phyloP scores from a whole-genome alignment of 1,139 yeast species.

The Candida sp. region DNA sequence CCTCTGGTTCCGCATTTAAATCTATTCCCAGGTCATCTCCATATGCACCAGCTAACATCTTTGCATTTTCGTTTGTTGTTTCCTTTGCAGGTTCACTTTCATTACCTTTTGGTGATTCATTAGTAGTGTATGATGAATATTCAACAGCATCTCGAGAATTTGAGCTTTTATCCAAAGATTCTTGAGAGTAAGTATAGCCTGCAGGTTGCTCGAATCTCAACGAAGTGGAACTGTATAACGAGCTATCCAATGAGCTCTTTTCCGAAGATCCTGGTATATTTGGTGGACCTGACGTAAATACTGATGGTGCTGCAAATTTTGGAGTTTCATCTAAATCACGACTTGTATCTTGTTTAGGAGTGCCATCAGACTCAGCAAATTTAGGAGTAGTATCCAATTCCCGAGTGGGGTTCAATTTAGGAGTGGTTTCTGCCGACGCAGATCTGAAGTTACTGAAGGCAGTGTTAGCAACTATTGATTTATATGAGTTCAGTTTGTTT shows the following conservation, averaged over 20 bases:
- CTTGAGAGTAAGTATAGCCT: not conserved
- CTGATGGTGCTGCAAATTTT: not conserved
- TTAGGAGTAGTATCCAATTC: conserved; percentile 3
- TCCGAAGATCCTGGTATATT: not conserved
- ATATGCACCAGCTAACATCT: not conserved
- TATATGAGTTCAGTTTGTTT: conserved; percentile 18
- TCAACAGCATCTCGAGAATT: not conserved
- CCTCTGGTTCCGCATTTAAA: not conserved
- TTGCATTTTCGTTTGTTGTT: not conserved
- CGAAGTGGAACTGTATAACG: not conserved
- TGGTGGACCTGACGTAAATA: not conserved
- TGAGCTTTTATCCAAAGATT: not conserved
- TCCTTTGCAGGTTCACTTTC: not conserved
- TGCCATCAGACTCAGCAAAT: not conserved
- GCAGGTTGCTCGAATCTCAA: conserved; percentile 1
- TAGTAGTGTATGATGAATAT: not conserved
- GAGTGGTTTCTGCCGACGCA: conserved; percentile 8
- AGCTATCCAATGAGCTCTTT: conserved; percentile 1
- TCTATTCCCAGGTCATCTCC: not conserved
- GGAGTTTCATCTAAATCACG: not conserved
- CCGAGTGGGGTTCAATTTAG: not conserved
- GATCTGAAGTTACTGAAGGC: conserved; percentile 40
- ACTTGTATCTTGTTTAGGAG: not conserved
- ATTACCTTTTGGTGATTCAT: not conserved
- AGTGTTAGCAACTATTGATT: conserved; percentile 37